phyloP scores from a whole-genome alignment of 2,329 filamentous ascomycete species.

The Calonectria multiphialidica region DNA sequence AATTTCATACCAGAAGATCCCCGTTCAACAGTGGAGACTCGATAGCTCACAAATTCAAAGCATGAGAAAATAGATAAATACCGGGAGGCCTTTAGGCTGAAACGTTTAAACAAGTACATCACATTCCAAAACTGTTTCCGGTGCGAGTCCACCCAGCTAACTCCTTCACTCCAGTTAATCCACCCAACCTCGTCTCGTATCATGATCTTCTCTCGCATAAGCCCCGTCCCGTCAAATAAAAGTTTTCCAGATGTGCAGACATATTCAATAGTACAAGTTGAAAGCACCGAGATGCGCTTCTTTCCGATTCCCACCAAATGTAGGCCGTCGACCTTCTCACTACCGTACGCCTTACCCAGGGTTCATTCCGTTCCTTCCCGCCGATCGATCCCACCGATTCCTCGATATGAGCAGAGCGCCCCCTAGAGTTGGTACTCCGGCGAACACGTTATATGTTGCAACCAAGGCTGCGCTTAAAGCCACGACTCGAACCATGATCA shows the following conservation, averaged over 20 bases:
- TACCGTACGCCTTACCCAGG: constrained; percentile 80
- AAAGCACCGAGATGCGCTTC: too few relatives aligned
- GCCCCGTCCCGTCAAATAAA: neutral
- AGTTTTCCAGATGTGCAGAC: constrained; percentile 6
- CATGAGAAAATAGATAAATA: neutral
- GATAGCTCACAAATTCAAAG: neutral
- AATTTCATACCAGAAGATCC: too few relatives aligned
- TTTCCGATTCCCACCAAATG: too few relatives aligned
- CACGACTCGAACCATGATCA: constrained; percentile 65
- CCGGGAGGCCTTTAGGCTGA: neutral
- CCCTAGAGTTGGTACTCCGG: constrained; percentile 57
- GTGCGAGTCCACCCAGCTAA: neutral
- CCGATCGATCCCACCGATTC: constrained; percentile 70
- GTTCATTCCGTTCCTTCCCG: constrained; percentile 75
- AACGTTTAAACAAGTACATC: neutral
- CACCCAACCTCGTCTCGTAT: neutral
- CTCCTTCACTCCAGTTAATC: neutral
- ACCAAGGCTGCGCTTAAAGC: constrained; percentile 65
- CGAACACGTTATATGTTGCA: constrained; percentile 63
- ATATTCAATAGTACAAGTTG: too few relatives aligned
- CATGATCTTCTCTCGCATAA: neutral
- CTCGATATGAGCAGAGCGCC: constrained; percentile 47
- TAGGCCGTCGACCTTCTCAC: constrained; percentile 51
- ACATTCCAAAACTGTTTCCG: neutral
- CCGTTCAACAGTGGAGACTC: neutral